Evolutionary conservation across 202 grass and related monocot genomes (phyloP).

Genomic region (Dendrocalamus latiflorus): DNA sequence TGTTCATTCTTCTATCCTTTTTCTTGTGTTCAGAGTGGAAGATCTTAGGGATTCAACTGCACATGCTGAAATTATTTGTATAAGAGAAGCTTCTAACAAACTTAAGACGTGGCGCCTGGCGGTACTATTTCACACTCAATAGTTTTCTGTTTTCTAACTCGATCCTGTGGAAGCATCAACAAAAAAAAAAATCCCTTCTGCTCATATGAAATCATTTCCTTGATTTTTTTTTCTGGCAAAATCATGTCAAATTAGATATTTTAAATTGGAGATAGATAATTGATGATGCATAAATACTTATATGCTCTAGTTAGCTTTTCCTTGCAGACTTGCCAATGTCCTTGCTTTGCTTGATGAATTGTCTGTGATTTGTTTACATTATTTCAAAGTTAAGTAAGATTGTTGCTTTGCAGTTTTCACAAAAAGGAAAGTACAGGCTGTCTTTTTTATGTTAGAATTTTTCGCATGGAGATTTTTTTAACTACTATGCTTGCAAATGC

Average conservation of each 20-base stretch:
- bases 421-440: neutral
- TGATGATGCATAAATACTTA: conserved; percentile 1
- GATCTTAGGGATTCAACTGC: conserved; percentile 96
- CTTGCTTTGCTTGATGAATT: neutral
- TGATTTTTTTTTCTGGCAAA: neutral
- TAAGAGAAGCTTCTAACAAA: conserved; percentile 90
- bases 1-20: conserved; percentile 12
- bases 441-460: neutral
- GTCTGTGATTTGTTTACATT: neutral
- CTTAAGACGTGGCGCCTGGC: conserved; percentile 84
- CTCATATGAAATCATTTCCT: conserved; percentile 6
- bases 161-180: conserved; percentile 6
- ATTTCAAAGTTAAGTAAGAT: neutral
- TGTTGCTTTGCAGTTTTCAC: neutral
- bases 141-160: neutral
- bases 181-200: neutral
- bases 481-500: neutral
- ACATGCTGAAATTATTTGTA: conserved; percentile 99
- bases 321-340: neutral
- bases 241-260: neutral
- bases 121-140: conserved; percentile 45
- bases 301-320: neutral
- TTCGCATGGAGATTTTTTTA: neutral
- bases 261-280: conserved; percentile 22
- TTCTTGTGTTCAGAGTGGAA: conserved; percentile 71